Conservation (phyloP, 495 filamentous ascomycete genomes). For the Talaromyces nanjingensis region DNA sequence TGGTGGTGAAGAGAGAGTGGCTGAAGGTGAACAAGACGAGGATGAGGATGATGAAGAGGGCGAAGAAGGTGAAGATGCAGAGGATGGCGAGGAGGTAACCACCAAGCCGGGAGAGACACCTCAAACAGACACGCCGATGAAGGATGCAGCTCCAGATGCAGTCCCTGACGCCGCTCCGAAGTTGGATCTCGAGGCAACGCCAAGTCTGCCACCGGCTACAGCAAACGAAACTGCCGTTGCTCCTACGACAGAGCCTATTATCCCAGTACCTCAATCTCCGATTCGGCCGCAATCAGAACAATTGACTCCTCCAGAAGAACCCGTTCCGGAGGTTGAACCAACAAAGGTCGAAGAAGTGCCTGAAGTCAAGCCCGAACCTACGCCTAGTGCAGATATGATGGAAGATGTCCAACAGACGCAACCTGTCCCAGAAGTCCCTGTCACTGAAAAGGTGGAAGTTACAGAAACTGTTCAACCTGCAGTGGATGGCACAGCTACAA, state of each 20-base stretch:
- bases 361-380: background rate
- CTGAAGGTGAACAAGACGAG: constrained; percentile 38
- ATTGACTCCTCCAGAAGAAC: constrained; percentile 17
- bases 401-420: constrained; percentile 1
- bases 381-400: background rate
- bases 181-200: constrained; percentile 9
- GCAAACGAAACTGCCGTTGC: background rate
- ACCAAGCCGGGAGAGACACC: constrained; percentile 30
- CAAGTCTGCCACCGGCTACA: constrained; percentile 9
- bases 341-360: background rate
- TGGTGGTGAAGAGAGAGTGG: constrained; percentile 14
- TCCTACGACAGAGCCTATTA: background rate
- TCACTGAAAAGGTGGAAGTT: background rate
- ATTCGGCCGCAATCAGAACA: constrained; percentile 12
- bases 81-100: constrained; percentile 48
- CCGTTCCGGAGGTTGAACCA: constrained; percentile 9
- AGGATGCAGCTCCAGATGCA: constrained; percentile 9
- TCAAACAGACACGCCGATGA: constrained; percentile 21
- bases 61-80: constrained; percentile 47
- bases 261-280: constrained; percentile 2
- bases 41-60: constrained; percentile 31
- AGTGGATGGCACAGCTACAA: constrained; percentile 6
- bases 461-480: constrained; percentile 7
- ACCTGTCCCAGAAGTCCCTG: background rate
- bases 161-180: background rate